Percentiles rank a stretch among this genome's conserved stretches.
Evolutionary conservation across 2,329 filamentous ascomycete genomes (phyloP).

Genomic region (Penicillium hesseltinei): DNA sequence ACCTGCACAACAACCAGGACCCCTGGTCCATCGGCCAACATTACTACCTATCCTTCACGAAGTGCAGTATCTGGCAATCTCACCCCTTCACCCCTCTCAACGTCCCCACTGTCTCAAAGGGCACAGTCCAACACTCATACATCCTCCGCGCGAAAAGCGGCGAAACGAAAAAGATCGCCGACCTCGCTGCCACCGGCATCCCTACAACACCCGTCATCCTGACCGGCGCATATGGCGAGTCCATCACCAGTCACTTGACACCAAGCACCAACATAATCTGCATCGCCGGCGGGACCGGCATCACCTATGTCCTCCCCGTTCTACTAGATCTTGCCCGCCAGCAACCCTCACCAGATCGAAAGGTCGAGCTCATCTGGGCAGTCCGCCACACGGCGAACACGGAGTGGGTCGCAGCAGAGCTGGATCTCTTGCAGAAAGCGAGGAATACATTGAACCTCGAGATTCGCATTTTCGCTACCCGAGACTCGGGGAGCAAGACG

Average conservation of each 20-base stretch:
- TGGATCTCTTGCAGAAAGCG: conserved; percentile 49
- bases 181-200: conserved; percentile 16
- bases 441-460: conserved; percentile 44
- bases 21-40: conserved; percentile 68
- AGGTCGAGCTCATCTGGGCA: conserved; percentile 64
- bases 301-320: conserved; percentile 57
- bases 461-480: conserved; percentile 60
- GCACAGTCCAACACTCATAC: conserved; percentile 26
- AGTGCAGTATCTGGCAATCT: conserved; percentile 67
- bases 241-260: conserved; percentile 43
- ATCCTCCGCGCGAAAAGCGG: conserved; percentile 53
- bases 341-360: conserved; percentile 41
- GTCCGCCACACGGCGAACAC: conserved; percentile 56
- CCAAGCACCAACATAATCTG: conserved; percentile 50
- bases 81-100: conserved; percentile 68
- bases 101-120: conserved; percentile 44
- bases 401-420: conserved; percentile 59
- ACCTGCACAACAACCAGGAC: conserved; percentile 61
- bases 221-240: conserved; percentile 62
- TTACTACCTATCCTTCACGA: conserved; percentile 67
- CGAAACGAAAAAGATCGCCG: conserved; percentile 25
- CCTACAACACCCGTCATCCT: conserved; percentile 57
- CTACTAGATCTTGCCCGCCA: conserved; percentile 37
- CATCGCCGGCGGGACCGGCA: conserved; percentile 58
- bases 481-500: conserved; percentile 39